Percentiles rank a stretch among this genome's conserved stretches.
Conservation (phyloP, 371 early-diverging fungal genomes). For the Rhizopus arrhizus region DNA sequence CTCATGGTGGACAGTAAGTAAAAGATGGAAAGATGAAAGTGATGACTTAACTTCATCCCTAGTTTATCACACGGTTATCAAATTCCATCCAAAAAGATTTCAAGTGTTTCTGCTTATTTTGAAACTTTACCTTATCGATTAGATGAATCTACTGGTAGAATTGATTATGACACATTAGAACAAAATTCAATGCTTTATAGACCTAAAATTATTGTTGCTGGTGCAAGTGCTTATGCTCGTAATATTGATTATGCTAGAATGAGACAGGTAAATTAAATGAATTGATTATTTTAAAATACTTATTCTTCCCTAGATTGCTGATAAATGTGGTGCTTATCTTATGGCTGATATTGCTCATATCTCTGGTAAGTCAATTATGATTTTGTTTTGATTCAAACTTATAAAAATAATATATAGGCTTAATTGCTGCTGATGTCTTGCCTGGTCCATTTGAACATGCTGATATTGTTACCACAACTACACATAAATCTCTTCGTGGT, state of each 20-base stretch:
- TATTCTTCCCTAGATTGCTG: constrained; percentile 69
- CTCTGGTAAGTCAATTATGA: constrained; percentile 44
- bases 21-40: neutral
- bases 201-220: constrained; percentile 98
- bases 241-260: constrained; percentile 96
- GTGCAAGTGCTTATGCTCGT: constrained; percentile 96
- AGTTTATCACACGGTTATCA: constrained; percentile 99
- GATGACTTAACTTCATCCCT: neutral
- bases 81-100: constrained; percentile 97
- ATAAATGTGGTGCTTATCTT: constrained; percentile 86
- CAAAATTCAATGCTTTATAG: constrained; percentile 85
- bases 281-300: constrained; percentile 12
- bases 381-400: too few species aligned
- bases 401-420: constrained; percentile 36
- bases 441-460: constrained; percentile 94
- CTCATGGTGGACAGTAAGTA: constrained; percentile 98
- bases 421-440: constrained; percentile 89
- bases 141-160: constrained; percentile 86
- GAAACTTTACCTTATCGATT: constrained; percentile 98
- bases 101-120: constrained; percentile 95
- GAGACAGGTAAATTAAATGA: constrained; percentile 57
- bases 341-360: constrained; percentile 99
- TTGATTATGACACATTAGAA: constrained; percentile 95
- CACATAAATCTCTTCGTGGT: constrained; percentile 99
- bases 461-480: constrained; percentile 99